Evolutionary conservation across 208 protist genomes (phyloP).

Genomic region (Acanthamoeba culbertsoni): DNA sequence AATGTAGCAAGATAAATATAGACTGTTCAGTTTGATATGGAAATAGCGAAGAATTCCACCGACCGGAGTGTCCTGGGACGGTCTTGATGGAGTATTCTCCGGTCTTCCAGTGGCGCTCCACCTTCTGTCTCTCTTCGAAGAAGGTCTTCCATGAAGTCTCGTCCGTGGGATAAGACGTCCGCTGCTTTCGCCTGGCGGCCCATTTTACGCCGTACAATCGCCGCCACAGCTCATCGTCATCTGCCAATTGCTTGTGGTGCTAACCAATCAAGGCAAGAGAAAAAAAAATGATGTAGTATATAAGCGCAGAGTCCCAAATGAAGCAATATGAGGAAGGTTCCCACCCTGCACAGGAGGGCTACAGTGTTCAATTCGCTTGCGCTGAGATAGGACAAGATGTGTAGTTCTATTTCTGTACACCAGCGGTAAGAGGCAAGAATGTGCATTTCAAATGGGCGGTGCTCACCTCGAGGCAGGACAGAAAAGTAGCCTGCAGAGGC

Average conservation of each 20-base stretch:
- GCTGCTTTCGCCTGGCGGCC: neutral
- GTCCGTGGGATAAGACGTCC: neutral
- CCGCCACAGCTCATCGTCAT: constrained; percentile 39
- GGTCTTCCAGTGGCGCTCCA: constrained; percentile 12
- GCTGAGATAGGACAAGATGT: constrained; percentile 14
- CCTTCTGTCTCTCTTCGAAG: constrained; percentile 17
- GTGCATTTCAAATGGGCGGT: neutral
- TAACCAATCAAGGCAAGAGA: neutral
- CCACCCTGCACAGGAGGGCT: neutral
- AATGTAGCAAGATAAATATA: neutral
- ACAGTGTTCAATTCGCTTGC: neutral
- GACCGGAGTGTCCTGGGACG: neutral
- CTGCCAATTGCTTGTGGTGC: constrained; percentile 21
- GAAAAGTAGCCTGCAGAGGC: constrained; percentile 31
- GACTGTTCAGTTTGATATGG: neutral
- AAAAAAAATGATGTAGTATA: neutral
- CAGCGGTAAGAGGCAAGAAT: neutral
- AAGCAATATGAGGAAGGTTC: neutral
- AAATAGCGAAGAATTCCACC: neutral
- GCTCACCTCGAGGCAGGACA: neutral
- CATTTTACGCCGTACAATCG: neutral
- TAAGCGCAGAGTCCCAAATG: neutral
- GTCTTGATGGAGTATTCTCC: constrained; percentile 36
- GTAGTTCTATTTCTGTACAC: neutral
- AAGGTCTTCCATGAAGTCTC: constrained; percentile 27